Evolutionary conservation across 768 basidiomycete species (phyloP), one percentile per base, ranked within the genome.

Genomic region (Auricularia cornea): DNA sequence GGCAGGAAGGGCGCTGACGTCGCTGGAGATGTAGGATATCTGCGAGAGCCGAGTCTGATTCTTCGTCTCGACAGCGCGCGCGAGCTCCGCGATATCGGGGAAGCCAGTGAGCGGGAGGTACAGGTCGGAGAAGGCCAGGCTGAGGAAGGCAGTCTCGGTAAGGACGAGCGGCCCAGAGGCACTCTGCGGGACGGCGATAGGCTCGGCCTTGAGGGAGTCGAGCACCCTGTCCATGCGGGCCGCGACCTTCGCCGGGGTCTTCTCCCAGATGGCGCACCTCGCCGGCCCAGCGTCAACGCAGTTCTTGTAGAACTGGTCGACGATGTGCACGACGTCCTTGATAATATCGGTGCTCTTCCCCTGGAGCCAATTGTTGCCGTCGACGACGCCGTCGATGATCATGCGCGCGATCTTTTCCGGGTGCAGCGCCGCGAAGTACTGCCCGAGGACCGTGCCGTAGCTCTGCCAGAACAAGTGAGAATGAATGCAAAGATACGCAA

Each of bases 311-410:
- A 57, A 32, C 26, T 16, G 18, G n/a, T 38, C 38, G 1, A 63
- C 11, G 16, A 56, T 35, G 23, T 41, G 35, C 31, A 40, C 62
- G 18, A 54, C 35, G n/a, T 59, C 40, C 16, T 32, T 18, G 23
- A 63, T 63, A 1, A 14, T 16, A 6, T 16, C 8, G 23, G 8
- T 10, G 30, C 6, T 28, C 6, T 20, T 1, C 20, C 12, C 44
- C 0, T 6, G 5, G 16, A 20, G 44, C 44, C 44, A 63, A n/a
- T 40, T 23, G 18, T 59, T 38, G 26, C 30, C 62, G 3, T 63
- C 62, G 2, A 48, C 62, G 59, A 63, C 57, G 5, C 62, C 62
- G 52, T 63, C 62, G 14, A 63, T 32, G 30, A 63, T 32, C 32
- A 63, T 35, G 20, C 54, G 54, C n/a, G 32, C 62, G 3, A 63